These are phyloP conservation scores for Tarenaya hassleriana DNA, from an alignment of 345 rosid genomes.

Conservation along the genomic window DNA sequence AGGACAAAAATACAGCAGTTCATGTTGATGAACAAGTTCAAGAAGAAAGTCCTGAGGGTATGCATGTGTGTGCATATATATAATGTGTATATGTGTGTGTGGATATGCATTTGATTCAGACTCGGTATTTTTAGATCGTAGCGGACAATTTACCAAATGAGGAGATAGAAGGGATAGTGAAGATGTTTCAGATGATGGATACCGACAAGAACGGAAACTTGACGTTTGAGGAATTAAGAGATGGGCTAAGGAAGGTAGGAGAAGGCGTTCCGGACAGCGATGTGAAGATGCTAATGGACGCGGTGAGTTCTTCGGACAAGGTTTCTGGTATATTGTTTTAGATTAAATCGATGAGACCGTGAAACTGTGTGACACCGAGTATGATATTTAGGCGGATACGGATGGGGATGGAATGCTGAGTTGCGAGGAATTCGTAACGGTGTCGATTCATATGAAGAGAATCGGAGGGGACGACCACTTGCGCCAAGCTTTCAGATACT, in stretches of 20 bases:
- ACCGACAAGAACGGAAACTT: constrained; percentile 67
- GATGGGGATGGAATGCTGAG: constrained; percentile 72
- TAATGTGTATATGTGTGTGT: neutral
- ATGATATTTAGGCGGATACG: constrained; percentile 40
- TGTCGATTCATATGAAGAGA: constrained; percentile 66
- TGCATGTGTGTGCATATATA: constrained; percentile 6
- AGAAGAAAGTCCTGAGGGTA: constrained; percentile 83
- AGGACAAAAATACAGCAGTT: constrained; percentile 74
- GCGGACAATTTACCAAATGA: constrained; percentile 77
- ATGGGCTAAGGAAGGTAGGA: constrained; percentile 53
- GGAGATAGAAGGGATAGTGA: constrained; percentile 42
- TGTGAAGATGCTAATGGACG: constrained; percentile 66
- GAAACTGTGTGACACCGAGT: no score
- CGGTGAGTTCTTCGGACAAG: constrained; percentile 14
- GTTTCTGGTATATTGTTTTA: no score
- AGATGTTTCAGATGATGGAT: constrained; percentile 73
- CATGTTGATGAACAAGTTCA: constrained; percentile 85
- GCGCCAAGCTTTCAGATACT: constrained; percentile 49
- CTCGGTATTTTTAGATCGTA: constrained; percentile 43
- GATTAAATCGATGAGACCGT: no score
- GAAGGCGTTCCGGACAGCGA: constrained; percentile 62
- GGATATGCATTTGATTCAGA: neutral
- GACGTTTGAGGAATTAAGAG: constrained; percentile 66
- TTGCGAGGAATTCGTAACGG: constrained; percentile 75
- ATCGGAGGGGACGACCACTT: constrained; percentile 64